Base-by-base conservation (phyloP, 2,329 filamentous ascomycete species). In the Coniochaeta prunicola region DNA sequence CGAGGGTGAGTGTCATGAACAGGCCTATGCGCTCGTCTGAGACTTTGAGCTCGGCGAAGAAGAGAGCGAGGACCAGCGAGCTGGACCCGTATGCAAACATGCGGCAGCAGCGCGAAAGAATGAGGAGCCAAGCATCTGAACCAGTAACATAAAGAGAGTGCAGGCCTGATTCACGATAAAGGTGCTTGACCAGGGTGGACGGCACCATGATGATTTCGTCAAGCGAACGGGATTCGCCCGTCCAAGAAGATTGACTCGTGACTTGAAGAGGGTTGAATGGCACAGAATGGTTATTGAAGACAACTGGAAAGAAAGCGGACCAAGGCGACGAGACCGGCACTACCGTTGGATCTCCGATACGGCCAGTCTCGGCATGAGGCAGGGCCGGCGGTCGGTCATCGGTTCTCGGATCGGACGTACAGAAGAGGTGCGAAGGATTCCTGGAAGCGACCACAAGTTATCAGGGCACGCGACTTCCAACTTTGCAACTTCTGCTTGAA, bases 21-120 rank as follows among this genome's bases (percentile, higher is more conserved):
- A 87, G 66, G 6, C 85, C 85, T 60, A 87, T 87, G 24, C 75
- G 77, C 28, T 79, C 74, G 67, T 87, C 84, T 0, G 82, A 75
- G 58, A 85, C 78, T 0, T 73, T 70, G 13, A 87, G 70, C 21
- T 79, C 77, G 7, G 80, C 77, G 56, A 88, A 80, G 67, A 86
- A 87, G 17, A 85, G 80, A 12, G 82, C 85, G 50, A 88, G 75
- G 57, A 86, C 81, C 50, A 88, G 75, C 0, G 83, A 80, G 21
- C 79, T 80, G 58, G 81, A 80, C 54, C 84, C 84, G 62, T 85
- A 87, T n/a, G 84, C 83, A 63, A 87, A 83, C 71, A 87, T 82
- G 58, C 84, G 84, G 59, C 73, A 76, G 28, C 73, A 73, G 26
- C 82, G 73, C 6, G 76, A 74, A 40, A 80, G 60, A 63, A 86